Evolutionary conservation across 768 basidiomycete species (phyloP), one percentile per base, ranked within the genome.

Genomic region (Boletus eberwhitei): DNA sequence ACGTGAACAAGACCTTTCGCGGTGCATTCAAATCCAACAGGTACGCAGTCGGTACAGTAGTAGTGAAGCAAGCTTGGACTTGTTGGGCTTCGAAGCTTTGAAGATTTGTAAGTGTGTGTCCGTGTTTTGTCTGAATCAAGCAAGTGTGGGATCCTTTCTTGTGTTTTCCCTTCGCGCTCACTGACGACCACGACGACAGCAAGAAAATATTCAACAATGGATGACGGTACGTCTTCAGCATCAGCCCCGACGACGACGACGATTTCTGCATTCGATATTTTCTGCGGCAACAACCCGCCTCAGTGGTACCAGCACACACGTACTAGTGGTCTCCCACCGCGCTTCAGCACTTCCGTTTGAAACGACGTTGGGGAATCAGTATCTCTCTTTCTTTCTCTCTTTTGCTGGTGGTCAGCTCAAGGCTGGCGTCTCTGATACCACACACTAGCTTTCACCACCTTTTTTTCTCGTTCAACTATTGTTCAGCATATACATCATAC

Each of bases 181-280:
- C 32, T 47, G 39, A 55, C 59, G 36, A 48, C 61, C 49, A 52
- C 61, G 46, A 56, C 60, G 48, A 52, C 57, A 48, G 48, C 68
- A 64, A 64, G 24, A 71, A 67, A 55, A 52, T 50, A 62, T 46
- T 61, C 76, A 76, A 71, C 70, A 65, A 79, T 79, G 77, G 77
- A 79, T 79, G 79, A 88, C 84, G 86, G 86, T 88, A 88, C 86
- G 86, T 88, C 76, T 70, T 79, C 86, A 87, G 78, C 86, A 85
- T 85, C 83, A 81, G 76, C 84, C 75, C 77, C 85, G 77, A 74
- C 84, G 73, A 75, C 85, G 70, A 71, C 74, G 76, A 76, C 83
- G 71, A 77, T 71, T 73, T 74, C 74, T 76, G 63, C 72, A 66
- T 71, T 74, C 73, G 69, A 63, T 69, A 55, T 73, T 66, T 71